Evolutionary conservation across 2,329 filamentous ascomycete species (phyloP), one percentile per base, ranked within the genome.

Genomic region (Hypoxylon sp.): DNA sequence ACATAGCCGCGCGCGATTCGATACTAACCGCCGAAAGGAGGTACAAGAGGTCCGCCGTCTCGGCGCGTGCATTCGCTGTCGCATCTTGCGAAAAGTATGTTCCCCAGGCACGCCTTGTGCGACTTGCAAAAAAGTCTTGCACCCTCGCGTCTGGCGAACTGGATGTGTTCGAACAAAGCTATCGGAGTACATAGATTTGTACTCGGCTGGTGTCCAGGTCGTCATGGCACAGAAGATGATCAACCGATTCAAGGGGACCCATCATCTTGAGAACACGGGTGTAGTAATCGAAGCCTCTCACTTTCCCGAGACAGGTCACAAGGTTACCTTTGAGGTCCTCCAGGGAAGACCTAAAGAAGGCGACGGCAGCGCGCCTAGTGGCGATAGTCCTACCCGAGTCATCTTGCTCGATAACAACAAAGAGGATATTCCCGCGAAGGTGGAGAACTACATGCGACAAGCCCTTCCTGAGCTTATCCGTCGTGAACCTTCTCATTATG

Each of bases 51-150:
- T 87, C 15, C 79, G 84, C 16, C 83, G 84, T 60, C 78, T 84
- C 25, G 84, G 84, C 4, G 84, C 84, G 8, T 88, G 84, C 60
- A 85, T 87, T 42, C 75, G 84, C 32, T 88, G 84, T 62, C 78
- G 83, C 26, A 86, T 87, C 55, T 69, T 88, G 25, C 78, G 84
- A 49, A 88, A 88, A 70, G 84, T 82, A 1, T 88, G 84, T 62
- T 84, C 82, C n/a, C 79, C 78, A 51, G 84, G 82, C 21, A 80
- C 77, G 5, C 83, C 84, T 0, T 88, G 84, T 59, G 78, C 81
- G 43, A 83, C 83, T 1, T 88, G 84, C 56, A 78, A 78, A 53
- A 86, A 83, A 62, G 83, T 88, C 0, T 70, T 87, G 27, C 78
- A 80, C 3, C 83, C 84, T 0, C 77, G 84, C 6, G 77, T 87